Conservation (phyloP, 495 filamentous ascomycete species). For the Parmelia sp. region DNA sequence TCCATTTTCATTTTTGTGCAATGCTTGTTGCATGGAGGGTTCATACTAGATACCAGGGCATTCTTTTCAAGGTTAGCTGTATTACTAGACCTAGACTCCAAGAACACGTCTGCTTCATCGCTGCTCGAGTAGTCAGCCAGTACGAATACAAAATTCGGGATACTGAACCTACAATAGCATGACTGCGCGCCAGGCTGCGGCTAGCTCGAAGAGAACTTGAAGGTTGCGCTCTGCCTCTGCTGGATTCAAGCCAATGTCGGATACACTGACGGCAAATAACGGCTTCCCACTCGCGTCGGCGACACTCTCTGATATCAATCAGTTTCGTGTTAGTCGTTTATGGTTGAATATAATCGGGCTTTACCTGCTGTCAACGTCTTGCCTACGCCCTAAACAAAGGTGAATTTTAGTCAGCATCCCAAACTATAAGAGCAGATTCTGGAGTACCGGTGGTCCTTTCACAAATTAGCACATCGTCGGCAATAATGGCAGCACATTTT, state of each 20-base stretch:
- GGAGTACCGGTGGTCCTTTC: neutral
- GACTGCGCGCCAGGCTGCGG: too few relatives aligned
- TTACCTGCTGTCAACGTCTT: conserved; percentile 31
- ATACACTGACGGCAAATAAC: too few relatives aligned
- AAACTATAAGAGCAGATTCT: too few relatives aligned
- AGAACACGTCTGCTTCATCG: conserved; percentile 27
- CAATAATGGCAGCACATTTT: neutral
- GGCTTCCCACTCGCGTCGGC: too few relatives aligned
- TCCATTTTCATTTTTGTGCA: too few relatives aligned
- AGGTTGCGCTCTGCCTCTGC: too few relatives aligned
- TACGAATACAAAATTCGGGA: too few relatives aligned
- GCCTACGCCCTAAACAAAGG: conserved; percentile 24
- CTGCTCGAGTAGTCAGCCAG: conserved; percentile 1
- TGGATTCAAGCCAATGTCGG: too few relatives aligned
- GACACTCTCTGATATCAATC: conserved; percentile 23
- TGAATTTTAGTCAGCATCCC: neutral
- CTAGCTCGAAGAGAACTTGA: too few relatives aligned
- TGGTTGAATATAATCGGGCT: neutral
- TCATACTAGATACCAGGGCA: conserved; percentile 23
- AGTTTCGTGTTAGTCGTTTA: neutral
- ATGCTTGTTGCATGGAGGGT: neutral
- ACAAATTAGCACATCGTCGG: too few relatives aligned
- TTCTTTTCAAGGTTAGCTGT: conserved; percentile 14
- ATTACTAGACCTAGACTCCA: conserved; percentile 12
- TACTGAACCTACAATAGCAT: too few relatives aligned